Evolutionary conservation across 108 stramenopile species (phyloP).

Genomic region (Nitzschia inconspicua): DNA sequence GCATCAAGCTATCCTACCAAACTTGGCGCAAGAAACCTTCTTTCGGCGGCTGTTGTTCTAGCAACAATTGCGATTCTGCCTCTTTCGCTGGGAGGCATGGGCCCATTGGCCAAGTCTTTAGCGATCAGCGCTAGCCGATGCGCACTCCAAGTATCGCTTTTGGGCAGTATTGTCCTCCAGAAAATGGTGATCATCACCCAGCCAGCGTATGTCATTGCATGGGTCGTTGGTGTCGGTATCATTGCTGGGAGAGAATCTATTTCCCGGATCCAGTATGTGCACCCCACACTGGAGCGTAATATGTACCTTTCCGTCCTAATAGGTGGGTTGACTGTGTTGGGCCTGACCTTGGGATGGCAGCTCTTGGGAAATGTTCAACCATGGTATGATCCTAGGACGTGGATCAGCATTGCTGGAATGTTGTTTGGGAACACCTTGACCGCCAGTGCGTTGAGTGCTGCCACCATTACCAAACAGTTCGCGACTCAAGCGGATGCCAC

Average conservation of each 20-base stretch:
- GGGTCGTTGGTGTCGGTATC: slow-evolving; percentile 20
- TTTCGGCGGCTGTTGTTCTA: not conserved
- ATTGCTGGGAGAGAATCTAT: slow-evolving; percentile 21
- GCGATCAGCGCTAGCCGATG: slow-evolving; percentile 21
- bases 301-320: slow-evolving; percentile 9
- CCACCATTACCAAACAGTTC: slow-evolving; percentile 37
- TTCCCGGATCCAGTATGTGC: slow-evolving; percentile 18
- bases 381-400: slow-evolving; percentile 29
- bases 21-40: slow-evolving; percentile 11
- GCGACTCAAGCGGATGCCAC: slow-evolving; percentile 36
- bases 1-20: no score
- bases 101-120: slow-evolving; percentile 4
- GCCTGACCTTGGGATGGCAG: slow-evolving; percentile 2
- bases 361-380: slow-evolving; percentile 14
- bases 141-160: slow-evolving; percentile 21
- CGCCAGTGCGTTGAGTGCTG: slow-evolving; percentile 30
- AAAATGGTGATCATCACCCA: slow-evolving; percentile 10
- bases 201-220: slow-evolving; percentile 15
- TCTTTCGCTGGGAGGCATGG: not conserved
- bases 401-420: slow-evolving; percentile 85
- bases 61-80: slow-evolving; percentile 3
- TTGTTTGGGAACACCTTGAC: slow-evolving; percentile 68
- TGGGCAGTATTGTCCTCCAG: slow-evolving; percentile 22
- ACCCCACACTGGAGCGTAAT: slow-evolving; percentile 18
- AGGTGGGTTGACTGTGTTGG: slow-evolving; percentile 5